Percentiles rank a stretch among this genome's conserved stretches.
These are phyloP conservation scores for Pythium diclinum DNA, from an alignment of 352 stramenopile species.

Conservation along the genomic window DNA sequence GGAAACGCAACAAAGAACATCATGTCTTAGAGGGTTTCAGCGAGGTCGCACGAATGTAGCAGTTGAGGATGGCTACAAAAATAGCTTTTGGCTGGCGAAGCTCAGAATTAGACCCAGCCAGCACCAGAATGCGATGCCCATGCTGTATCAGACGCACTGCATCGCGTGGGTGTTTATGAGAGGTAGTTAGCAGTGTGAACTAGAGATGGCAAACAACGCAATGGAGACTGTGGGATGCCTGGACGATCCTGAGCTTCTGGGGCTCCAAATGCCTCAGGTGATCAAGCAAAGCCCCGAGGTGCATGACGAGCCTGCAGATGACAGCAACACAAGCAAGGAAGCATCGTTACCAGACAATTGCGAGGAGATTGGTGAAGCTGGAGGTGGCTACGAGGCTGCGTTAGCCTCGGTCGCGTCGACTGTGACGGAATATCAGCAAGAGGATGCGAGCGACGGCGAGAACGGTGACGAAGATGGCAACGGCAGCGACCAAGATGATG, in stretches of 20 bases:
- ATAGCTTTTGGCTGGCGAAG: background rate
- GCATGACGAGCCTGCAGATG: background rate
- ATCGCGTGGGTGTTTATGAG: constrained; percentile 4
- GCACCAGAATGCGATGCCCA: background rate
- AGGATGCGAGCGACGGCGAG: background rate
- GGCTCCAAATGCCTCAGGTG: background rate
- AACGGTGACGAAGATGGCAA: background rate
- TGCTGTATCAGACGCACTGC: background rate
- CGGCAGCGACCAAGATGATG: constrained; percentile 6
- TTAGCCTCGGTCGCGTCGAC: background rate
- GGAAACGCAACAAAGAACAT: background rate
- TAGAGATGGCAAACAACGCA: constrained; percentile 16
- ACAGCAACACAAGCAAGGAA: background rate
- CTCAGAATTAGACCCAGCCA: constrained; percentile 13
- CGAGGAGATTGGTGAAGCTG: background rate
- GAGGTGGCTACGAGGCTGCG: background rate
- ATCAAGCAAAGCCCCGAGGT: background rate
- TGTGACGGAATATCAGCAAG: background rate
- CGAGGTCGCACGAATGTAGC: constrained; percentile 12
- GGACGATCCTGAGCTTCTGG: background rate
- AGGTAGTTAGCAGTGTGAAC: background rate
- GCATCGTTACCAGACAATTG: background rate
- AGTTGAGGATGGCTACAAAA: constrained; percentile 16
- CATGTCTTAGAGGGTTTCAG: background rate
- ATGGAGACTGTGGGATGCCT: constrained; percentile 4